Base-by-base conservation (phyloP, 352 stramenopile species). In the Pythium volutum region DNA sequence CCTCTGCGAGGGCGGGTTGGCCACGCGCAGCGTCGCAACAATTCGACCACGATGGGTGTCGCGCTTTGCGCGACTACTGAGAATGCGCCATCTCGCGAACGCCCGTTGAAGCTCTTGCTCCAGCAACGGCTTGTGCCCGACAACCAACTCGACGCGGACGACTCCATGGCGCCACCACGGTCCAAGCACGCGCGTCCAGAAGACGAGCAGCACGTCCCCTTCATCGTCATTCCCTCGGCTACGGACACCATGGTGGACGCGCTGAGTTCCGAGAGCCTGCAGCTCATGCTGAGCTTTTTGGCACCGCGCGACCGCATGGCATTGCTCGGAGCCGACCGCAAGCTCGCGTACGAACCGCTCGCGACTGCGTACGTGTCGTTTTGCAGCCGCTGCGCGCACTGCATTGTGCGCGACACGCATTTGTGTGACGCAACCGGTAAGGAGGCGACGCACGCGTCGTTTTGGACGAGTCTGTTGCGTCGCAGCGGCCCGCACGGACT, bases 271-370 rank as follows among this genome's bases (percentile, higher is more conserved):
- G 74, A 91, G 57, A 80, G 36, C 60, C 58, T 93, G 27, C 76
- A 85, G 56, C 74, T 74, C 12, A 64, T 93, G 18, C 59, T 93
- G 43, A 67, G 70, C 20, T 91, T 82, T 51, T 63, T 95, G 42
- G 46, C 54, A 14, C 70, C 88, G 31, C 38, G 52, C 41, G 84
- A 93, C 55, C 75, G 82, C 45, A 76, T 88, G n/a, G 68, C 75
- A 39, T 67, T 93, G 58, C 57, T 93, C 23, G 61, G 66, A 46
- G 78, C 73, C 43, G 71, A 55, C 29, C 71, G 73, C 27, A 38
- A 51, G 51, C 67, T 93, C 18, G 49, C 73, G 8, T 38, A 46
- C 52, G 59, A 76, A 36, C 76, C 84, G 59, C 73, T 80, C 9
- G 53, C 90, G 29, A 69, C 75, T 1, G 58, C 64, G 4, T 34